phyloP scores from a whole-genome alignment of 352 stramenopile genomes.

The Pythium sukuiense region DNA sequence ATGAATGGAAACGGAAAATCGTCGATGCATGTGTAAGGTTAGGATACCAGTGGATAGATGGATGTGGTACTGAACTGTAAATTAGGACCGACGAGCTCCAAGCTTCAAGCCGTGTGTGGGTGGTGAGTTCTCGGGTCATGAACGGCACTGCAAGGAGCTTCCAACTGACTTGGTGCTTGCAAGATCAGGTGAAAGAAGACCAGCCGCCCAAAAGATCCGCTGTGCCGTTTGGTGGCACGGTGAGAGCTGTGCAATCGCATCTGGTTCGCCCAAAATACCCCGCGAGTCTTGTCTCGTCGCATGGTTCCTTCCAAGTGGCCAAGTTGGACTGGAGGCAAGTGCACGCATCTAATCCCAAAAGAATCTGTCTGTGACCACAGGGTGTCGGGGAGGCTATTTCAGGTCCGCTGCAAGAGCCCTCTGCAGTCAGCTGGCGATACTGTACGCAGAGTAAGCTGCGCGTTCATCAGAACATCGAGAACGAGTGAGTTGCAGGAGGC shows the following conservation, averaged over 20 bases:
- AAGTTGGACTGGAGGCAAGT: constrained; percentile 9
- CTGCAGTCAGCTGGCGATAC: neutral
- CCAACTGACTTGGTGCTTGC: neutral
- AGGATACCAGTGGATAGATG: neutral
- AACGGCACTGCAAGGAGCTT: too few relatives aligned
- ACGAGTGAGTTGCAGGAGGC: neutral
- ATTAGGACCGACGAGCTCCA: too few relatives aligned
- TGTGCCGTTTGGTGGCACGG: neutral
- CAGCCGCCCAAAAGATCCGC: neutral
- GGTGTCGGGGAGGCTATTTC: neutral
- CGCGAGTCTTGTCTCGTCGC: constrained; percentile 9
- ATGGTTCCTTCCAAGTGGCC: neutral
- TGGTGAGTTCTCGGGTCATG: neutral
- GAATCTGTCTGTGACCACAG: neutral
- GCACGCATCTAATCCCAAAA: neutral
- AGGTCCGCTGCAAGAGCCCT: too few relatives aligned
- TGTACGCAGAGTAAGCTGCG: neutral
- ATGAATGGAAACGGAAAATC: neutral
- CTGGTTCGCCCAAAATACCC: neutral
- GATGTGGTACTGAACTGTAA: neutral
- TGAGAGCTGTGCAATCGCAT: neutral
- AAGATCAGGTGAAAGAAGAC: neutral
- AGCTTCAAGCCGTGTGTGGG: neutral
- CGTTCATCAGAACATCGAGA: neutral
- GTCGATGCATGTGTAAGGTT: neutral